These are phyloP conservation scores for Albugo candida DNA, from an alignment of 352 stramenopile species.

Conservation along the genomic window DNA sequence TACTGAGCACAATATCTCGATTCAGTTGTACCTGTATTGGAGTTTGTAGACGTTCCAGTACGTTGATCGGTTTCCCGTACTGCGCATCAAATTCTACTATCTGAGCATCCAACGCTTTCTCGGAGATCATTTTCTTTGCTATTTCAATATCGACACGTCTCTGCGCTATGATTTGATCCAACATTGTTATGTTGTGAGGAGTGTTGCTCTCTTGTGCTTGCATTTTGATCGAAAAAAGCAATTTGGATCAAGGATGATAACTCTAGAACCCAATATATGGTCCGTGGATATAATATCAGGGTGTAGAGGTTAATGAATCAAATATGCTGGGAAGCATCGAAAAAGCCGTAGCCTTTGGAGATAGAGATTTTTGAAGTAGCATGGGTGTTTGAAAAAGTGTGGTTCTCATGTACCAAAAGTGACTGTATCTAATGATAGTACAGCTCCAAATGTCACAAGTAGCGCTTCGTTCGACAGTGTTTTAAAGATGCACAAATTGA, in stretches of 20 bases:
- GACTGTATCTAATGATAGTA: conserved; percentile 66
- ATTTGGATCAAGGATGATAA: too few species aligned
- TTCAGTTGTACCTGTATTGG: conserved; percentile 10
- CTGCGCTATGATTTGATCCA: conserved; percentile 61
- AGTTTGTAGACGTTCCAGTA: conserved; percentile 75
- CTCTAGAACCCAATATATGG: too few species aligned
- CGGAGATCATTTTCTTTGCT: conserved; percentile 23
- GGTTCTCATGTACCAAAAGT: conserved; percentile 54
- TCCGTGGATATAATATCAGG: too few species aligned
- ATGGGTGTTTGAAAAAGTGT: conserved; percentile 4
- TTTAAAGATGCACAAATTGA: conserved; percentile 74
- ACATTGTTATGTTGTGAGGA: background rate
- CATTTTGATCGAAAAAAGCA: too few species aligned
- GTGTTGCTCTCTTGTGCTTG: too few species aligned
- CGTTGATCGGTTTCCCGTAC: conserved; percentile 71
- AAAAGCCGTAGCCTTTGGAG: too few species aligned
- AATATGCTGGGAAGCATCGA: too few species aligned
- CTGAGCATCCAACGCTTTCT: conserved; percentile 33
- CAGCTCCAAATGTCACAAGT: conserved; percentile 60
- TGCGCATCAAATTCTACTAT: conserved; percentile 61
- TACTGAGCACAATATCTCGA: background rate
- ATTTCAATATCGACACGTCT: conserved; percentile 38
- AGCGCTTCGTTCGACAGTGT: conserved; percentile 66
- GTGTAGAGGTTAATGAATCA: too few species aligned
- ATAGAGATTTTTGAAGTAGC: too few species aligned